Evolutionary conservation across 2,329 filamentous ascomycete genomes (phyloP).

Genomic region (Epichloe sibirici): DNA sequence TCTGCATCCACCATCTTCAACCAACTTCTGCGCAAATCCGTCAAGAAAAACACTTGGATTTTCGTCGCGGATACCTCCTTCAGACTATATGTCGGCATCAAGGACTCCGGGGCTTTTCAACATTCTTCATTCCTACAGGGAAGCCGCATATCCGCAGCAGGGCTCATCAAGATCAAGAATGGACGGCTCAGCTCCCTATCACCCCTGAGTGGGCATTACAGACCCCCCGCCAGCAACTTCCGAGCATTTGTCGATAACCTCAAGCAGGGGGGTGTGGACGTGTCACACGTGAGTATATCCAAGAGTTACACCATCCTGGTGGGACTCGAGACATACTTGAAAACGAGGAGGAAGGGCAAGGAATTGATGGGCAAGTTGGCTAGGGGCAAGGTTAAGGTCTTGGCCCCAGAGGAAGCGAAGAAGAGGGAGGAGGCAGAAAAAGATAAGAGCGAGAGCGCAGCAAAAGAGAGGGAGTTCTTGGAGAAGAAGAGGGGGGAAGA

Average conservation of each 20-base stretch:
- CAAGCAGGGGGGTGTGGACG: conserved; percentile 62
- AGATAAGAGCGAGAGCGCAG: conserved; percentile 49
- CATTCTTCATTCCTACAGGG: conserved; percentile 85
- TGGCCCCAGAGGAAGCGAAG: conserved; percentile 47
- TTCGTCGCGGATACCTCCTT: conserved; percentile 82
- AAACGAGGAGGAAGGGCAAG: conserved; percentile 54
- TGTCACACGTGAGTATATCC: conserved; percentile 65
- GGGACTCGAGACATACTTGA: conserved; percentile 69
- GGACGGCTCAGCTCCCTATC: conserved; percentile 65
- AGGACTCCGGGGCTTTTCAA: conserved; percentile 77
- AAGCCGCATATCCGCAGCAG: conserved; percentile 67
- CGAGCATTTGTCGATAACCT: conserved; percentile 66
- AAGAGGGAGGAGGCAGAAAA: conserved; percentile 44
- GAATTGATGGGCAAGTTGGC: conserved; percentile 35
- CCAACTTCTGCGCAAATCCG: conserved; percentile 63
- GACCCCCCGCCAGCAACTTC: conserved; percentile 78
- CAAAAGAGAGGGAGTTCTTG: conserved; percentile 33
- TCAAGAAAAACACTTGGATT: conserved; percentile 85
- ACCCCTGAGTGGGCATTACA: conserved; percentile 68
- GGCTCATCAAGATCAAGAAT: conserved; percentile 73
- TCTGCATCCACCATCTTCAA: conserved; percentile 65
- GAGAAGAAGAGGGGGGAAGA: conserved; percentile 23
- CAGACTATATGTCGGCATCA: conserved; percentile 80
- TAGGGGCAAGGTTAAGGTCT: conserved; percentile 43
- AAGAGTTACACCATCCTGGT: conserved; percentile 73